Percentiles rank a stretch among this genome's conserved stretches.
Evolutionary conservation across 2,329 filamentous ascomycete genomes (phyloP).

Genomic region (Phyllosticta ampelicida): DNA sequence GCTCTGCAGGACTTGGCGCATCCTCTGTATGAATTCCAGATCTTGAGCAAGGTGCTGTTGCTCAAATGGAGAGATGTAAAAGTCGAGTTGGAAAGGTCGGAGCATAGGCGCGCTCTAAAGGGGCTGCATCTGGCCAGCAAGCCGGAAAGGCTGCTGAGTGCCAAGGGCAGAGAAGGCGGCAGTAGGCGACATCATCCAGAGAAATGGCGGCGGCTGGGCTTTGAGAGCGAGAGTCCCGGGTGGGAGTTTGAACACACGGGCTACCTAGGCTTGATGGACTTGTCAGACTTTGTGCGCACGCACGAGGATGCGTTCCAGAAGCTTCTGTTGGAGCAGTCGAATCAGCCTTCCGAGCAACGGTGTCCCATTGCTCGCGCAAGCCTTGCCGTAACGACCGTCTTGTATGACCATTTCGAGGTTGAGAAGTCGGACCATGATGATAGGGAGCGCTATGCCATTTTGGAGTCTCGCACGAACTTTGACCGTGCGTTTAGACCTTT

Average conservation of each 20-base stretch:
- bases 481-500: conserved; percentile 81
- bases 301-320: conserved; percentile 91
- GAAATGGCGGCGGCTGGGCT: conserved; percentile 88
- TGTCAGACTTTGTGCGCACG: conserved; percentile 86
- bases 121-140: conserved; percentile 74
- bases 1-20: conserved; percentile 83
- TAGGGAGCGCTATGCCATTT: conserved; percentile 58
- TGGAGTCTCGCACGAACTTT: conserved; percentile 67
- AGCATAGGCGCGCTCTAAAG: conserved; percentile 80
- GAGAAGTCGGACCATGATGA: conserved; percentile 75
- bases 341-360: conserved; percentile 56
- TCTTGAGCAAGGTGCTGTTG: conserved; percentile 75
- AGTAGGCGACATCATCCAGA: conserved; percentile 70
- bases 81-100: conserved; percentile 75
- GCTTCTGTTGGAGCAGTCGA: conserved; percentile 76
- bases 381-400: conserved; percentile 71
- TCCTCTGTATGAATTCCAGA: conserved; percentile 86
- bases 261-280: conserved; percentile 93
- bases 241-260: conserved; percentile 77
- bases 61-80: conserved; percentile 78
- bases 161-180: conserved; percentile 19
- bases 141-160: conserved; percentile 44
- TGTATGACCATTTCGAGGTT: conserved; percentile 94
- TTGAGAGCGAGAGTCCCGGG: conserved; percentile 79
- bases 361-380: conserved; percentile 84